A percentile compares a stretch with the other conserved stretches of the same genome.
Evolutionary conservation across 768 basidiomycete species (phyloP).

Genomic region (Rhodotorula paludigena): DNA sequence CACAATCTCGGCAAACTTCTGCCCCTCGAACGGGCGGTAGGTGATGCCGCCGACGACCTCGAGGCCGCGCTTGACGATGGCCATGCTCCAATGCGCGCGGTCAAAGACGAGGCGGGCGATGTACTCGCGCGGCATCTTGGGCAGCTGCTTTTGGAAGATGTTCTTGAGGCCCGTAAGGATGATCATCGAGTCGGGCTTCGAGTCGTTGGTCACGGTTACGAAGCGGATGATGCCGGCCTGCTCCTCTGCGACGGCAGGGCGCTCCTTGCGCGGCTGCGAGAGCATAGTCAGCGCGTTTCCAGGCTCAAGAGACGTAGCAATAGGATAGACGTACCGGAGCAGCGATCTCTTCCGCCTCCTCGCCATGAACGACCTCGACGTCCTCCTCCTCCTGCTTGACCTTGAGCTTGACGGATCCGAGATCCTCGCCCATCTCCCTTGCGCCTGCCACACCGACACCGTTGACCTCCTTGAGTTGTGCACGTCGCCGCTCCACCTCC

Average conservation of each 20-base stretch:
- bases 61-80: conserved; percentile 88
- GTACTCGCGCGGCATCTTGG: conserved; percentile 98
- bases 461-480: conserved; percentile 27
- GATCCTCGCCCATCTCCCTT: background rate
- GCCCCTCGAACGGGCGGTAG: conserved; percentile 89
- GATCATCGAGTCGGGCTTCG: conserved; percentile 65
- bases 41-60: conserved; percentile 98
- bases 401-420: conserved; percentile 6
- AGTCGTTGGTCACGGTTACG: conserved; percentile 76
- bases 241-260: conserved; percentile 73
- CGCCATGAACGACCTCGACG: conserved; percentile 26
- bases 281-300: background rate
- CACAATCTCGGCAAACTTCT: conserved; percentile 94
- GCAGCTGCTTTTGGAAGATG: conserved; percentile 91
- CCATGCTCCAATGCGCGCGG: conserved; percentile 81
- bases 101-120: conserved; percentile 94
- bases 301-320: too few species aligned
- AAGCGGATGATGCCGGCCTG: conserved; percentile 76
- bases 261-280: conserved; percentile 52
- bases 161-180: conserved; percentile 93
- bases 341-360: conserved; percentile 22
- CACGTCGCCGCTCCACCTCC: conserved; percentile 35
- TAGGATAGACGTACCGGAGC: conserved; percentile 7
- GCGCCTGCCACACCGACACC: conserved; percentile 23
- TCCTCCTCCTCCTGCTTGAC: conserved; percentile 31